Evolutionary conservation across 108 stramenopile genomes (phyloP).

Genomic region (Skeletonema costatum): DNA sequence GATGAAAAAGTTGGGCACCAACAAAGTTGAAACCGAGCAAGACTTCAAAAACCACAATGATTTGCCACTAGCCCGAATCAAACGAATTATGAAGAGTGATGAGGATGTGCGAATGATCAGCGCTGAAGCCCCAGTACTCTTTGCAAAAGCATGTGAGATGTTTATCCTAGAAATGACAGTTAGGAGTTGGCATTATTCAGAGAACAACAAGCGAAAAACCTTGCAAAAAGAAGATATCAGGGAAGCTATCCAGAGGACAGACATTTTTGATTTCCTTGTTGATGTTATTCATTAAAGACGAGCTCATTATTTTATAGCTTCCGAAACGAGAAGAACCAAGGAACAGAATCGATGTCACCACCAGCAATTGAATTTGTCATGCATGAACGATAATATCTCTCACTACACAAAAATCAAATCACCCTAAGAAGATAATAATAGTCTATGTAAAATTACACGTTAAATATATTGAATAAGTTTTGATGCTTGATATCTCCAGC

Average conservation of each 20-base stretch:
- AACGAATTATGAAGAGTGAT: slow-evolving; percentile 99
- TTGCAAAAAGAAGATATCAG: slow-evolving; percentile 89
- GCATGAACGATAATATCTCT: neutral
- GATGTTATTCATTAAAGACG: slow-evolving; percentile 74
- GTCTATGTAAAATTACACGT: neutral
- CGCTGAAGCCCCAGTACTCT: slow-evolving; percentile 97
- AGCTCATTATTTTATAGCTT: neutral
- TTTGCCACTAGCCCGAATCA: slow-evolving; percentile 95
- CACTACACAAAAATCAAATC: neutral
- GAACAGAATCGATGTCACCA: neutral
- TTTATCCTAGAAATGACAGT: slow-evolving; percentile 98
- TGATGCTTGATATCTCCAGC: too few relatives aligned
- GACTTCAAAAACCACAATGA: slow-evolving; percentile 93
- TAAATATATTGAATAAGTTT: neutral
- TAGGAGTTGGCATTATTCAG: slow-evolving; percentile 83
- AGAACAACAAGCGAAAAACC: slow-evolving; percentile 83
- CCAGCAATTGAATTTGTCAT: neutral
- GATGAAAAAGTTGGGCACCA: slow-evolving; percentile 44
- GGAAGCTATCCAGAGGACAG: slow-evolving; percentile 85
- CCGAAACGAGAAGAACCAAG: neutral
- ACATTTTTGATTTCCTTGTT: slow-evolving; percentile 89
- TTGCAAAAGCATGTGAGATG: slow-evolving; percentile 98
- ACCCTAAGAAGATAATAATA: neutral
- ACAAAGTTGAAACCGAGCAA: slow-evolving; percentile 71
- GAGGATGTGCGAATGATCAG: slow-evolving; percentile 96